A percentile compares a stretch with the other conserved stretches of the same genome.
Conservation (phyloP, 805 yeast genomes). For the Nakazawaea anatomiae region DNA sequence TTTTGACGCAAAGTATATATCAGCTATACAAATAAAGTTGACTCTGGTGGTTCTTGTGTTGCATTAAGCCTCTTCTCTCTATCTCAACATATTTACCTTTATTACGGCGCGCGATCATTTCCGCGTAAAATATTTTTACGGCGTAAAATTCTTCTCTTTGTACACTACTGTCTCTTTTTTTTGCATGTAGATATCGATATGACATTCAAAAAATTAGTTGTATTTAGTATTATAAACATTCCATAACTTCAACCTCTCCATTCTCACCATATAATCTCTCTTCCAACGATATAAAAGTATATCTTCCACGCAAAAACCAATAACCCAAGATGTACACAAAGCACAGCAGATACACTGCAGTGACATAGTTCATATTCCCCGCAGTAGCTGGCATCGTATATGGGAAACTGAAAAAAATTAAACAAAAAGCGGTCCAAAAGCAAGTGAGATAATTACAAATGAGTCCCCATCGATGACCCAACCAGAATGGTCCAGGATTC, state of each 20-base stretch:
- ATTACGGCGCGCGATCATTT: too few species aligned
- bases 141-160: too few species aligned
- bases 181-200: too few species aligned
- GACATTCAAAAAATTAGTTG: too few species aligned
- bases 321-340: slow-evolving; percentile 21
- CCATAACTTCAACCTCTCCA: background rate
- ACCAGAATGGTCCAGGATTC: slow-evolving; percentile 29
- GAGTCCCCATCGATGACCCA: slow-evolving; percentile 22
- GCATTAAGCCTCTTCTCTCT: too few species aligned
- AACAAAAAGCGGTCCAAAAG: slow-evolving; percentile 28
- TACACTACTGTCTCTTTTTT: too few species aligned
- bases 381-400: slow-evolving; percentile 33
- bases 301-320: slow-evolving; percentile 18
- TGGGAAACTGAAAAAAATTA: slow-evolving; percentile 34
- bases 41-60: too few species aligned
- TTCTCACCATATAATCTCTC: background rate
- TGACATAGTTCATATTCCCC: slow-evolving; percentile 35
- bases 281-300: background rate
- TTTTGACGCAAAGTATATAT: too few species aligned
- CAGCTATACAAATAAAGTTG: too few species aligned
- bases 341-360: slow-evolving; percentile 27
- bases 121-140: too few species aligned
- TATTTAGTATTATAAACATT: too few species aligned
- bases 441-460: slow-evolving; percentile 25
- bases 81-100: too few species aligned